Evolutionary conservation across 23 red algal species (phyloP).

Genomic region (Gracilaria domingensis): DNA sequence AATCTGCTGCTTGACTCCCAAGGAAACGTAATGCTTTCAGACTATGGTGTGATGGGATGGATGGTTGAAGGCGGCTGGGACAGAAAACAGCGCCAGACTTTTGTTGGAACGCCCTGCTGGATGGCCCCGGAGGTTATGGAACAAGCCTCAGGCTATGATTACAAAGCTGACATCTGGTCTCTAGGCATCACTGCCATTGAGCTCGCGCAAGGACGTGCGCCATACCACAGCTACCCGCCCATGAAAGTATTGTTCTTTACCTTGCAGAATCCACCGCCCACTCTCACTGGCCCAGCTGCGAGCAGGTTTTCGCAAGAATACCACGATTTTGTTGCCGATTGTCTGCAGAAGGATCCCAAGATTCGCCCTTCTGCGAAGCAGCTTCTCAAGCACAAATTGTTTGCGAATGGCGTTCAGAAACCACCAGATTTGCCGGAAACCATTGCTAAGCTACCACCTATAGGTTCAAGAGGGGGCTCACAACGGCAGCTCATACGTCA

Average conservation of each 20-base stretch:
- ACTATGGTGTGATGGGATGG: conserved; percentile 86
- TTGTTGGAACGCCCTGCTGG: no score
- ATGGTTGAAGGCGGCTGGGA: conserved; percentile 93
- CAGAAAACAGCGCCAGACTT: no score
- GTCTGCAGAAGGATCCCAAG: conserved; percentile 90
- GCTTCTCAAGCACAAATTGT: conserved; percentile 84
- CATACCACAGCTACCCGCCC: no score
- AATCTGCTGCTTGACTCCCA: conserved; percentile 67
- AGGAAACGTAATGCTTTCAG: no score
- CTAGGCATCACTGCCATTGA: conserved; percentile 59
- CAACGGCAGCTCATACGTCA: conserved; percentile 75
- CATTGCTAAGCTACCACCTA: conserved; percentile 66
- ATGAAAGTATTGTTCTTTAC: conserved; percentile 65
- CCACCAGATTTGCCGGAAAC: conserved; percentile 70
- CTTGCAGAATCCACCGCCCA: conserved; percentile 90
- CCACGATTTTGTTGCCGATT: conserved; percentile 83
- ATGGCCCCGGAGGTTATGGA: conserved; percentile 97
- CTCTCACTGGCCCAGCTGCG: conserved; percentile 56
- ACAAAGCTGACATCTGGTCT: conserved; percentile 99
- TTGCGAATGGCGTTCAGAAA: conserved; percentile 68
- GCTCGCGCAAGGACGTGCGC: no score
- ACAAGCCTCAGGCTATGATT: conserved; percentile 95
- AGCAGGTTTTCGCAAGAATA: conserved; percentile 78
- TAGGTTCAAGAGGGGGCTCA: conserved; percentile 69
- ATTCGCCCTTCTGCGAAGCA: conserved; percentile 79